Conservation (phyloP, 2,329 filamentous ascomycete species). For the Fusarium haematococcum region DNA sequence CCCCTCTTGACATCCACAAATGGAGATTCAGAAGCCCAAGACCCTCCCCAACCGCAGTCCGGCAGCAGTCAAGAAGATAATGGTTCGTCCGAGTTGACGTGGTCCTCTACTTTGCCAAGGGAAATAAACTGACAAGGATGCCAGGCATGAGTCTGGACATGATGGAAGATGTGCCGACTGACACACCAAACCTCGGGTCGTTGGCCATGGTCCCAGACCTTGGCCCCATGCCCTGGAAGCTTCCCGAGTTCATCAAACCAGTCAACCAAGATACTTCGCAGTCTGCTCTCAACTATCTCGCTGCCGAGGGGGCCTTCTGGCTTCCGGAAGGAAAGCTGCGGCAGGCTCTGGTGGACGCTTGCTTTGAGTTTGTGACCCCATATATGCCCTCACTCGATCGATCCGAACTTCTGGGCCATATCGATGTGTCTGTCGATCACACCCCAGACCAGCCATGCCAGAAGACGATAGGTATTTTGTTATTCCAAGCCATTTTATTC, state of each 20-base stretch:
- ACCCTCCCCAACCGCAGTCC: background rate
- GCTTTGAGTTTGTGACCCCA: background rate
- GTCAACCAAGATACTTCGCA: background rate
- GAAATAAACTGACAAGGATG: background rate
- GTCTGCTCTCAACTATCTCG: background rate
- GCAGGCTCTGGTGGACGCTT: background rate
- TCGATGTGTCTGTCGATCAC: background rate
- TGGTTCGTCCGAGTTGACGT: background rate
- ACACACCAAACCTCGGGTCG: background rate
- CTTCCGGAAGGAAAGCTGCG: background rate
- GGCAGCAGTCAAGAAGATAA: background rate
- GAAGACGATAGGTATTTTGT: background rate
- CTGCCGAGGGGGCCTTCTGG: background rate
- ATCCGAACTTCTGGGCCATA: background rate
- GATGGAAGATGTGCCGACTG: background rate
- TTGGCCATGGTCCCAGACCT: background rate
- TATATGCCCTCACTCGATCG: background rate
- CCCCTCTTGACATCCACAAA: background rate
- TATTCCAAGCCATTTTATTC: background rate
- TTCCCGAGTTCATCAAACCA: background rate
- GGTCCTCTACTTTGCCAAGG: fast-evolving
- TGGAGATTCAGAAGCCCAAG: background rate
- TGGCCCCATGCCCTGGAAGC: background rate
- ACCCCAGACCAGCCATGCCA: background rate
- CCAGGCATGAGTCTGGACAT: background rate